These are phyloP conservation scores for Penicillium salamii DNA, from an alignment of 495 filamentous ascomycete genomes.

Conservation along the genomic window DNA sequence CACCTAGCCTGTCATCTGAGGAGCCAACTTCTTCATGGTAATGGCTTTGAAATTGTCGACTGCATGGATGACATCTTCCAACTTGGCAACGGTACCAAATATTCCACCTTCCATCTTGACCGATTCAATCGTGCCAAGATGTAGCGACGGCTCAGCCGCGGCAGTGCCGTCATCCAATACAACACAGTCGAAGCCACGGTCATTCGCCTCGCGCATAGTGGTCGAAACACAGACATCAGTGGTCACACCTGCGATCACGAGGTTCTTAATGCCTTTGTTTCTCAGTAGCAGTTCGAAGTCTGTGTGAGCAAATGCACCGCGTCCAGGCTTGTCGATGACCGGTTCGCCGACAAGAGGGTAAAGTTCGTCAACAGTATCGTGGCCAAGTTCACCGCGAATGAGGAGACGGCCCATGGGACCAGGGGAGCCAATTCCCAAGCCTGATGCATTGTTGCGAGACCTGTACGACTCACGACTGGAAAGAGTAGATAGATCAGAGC, in stretches of 20 bases:
- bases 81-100: constrained; percentile 50
- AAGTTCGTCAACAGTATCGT: constrained; percentile 60
- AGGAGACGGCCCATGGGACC: constrained; percentile 63
- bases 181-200: constrained; percentile 71
- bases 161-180: constrained; percentile 53
- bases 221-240: constrained; percentile 70
- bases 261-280: constrained; percentile 63
- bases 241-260: constrained; percentile 64
- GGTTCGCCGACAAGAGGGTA: constrained; percentile 54
- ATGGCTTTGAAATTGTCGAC: constrained; percentile 44
- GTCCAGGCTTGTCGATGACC: constrained; percentile 67
- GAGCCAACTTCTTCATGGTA: constrained; percentile 46
- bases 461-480: constrained; percentile 54
- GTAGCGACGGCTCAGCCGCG: constrained; percentile 48
- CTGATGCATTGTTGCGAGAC: constrained; percentile 51
- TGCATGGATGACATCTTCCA: constrained; percentile 49
- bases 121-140: constrained; percentile 48
- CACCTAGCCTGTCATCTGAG: constrained; percentile 33
- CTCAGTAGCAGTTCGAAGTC: constrained; percentile 60
- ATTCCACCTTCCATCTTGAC: constrained; percentile 59
- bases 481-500: constrained; percentile 58
- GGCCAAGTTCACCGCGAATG: constrained; percentile 61
- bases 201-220: constrained; percentile 69
- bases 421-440: constrained; percentile 56
- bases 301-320: constrained; percentile 64